These are phyloP conservation scores for Aureobasidium sp. DNA, from an alignment of 2,329 filamentous ascomycete species.

Conservation along the genomic window DNA sequence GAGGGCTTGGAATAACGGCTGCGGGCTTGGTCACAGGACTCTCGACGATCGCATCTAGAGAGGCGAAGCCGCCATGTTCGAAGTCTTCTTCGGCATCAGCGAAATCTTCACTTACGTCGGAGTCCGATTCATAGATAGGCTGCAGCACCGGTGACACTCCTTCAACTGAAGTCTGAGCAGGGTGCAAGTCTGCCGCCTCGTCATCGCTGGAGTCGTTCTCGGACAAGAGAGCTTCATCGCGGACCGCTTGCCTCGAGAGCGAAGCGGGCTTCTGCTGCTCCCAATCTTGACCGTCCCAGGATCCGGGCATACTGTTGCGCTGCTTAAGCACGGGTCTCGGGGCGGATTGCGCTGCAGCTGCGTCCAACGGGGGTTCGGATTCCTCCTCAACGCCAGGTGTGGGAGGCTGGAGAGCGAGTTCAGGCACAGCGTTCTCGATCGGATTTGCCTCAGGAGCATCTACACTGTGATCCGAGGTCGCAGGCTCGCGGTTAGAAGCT, in stretches of 20 bases:
- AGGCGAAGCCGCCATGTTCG: constrained; percentile 60
- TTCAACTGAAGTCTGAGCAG: background rate
- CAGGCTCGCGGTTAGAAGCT: background rate
- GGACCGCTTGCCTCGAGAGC: background rate
- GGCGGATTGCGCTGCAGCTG: background rate
- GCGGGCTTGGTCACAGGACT: constrained; percentile 37
- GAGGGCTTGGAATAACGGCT: constrained; percentile 5
- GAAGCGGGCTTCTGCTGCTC: background rate
- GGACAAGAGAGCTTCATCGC: background rate
- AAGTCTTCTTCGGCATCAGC: constrained; percentile 69
- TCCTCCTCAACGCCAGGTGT: constrained; percentile 25
- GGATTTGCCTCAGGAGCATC: background rate
- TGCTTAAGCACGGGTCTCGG: background rate
- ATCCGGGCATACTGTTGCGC: constrained; percentile 11
- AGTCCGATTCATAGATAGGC: constrained; percentile 14
- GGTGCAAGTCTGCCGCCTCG: background rate
- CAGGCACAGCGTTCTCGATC: constrained; percentile 13
- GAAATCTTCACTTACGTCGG: constrained; percentile 53
- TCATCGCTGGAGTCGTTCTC: constrained; percentile 12
- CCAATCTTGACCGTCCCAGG: constrained; percentile 7
- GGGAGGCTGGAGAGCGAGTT: constrained; percentile 26
- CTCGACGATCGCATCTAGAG: constrained; percentile 62
- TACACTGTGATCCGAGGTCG: background rate
- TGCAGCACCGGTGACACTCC: constrained; percentile 2
- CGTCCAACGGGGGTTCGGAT: background rate